A percentile compares a stretch with the other conserved stretches of the same genome.
These are phyloP conservation scores for Hypoxylon rubiginosum DNA, from an alignment of 2,329 filamentous ascomycete genomes.

Conservation along the genomic window DNA sequence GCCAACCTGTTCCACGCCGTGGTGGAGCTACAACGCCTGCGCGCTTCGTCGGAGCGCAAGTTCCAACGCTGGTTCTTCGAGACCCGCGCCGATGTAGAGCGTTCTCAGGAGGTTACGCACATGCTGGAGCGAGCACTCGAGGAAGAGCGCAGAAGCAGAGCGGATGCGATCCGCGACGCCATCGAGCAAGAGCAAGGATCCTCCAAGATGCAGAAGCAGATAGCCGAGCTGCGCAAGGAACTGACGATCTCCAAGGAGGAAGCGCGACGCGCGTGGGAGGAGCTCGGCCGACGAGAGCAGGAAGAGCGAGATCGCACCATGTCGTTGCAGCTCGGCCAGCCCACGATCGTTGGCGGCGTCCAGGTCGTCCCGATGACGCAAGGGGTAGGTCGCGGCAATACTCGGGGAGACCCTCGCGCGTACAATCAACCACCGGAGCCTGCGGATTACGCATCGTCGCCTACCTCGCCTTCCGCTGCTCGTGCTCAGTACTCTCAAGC, in stretches of 20 bases:
- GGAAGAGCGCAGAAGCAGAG: constrained; percentile 77
- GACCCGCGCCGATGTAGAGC: constrained; percentile 88
- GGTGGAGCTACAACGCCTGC: constrained; percentile 92
- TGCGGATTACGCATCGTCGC: constrained; percentile 49
- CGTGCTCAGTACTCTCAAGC: constrained; percentile 58
- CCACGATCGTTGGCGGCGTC: constrained; percentile 90
- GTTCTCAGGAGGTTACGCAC: constrained; percentile 83
- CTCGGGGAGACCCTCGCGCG: constrained; percentile 57
- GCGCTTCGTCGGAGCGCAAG: constrained; percentile 95
- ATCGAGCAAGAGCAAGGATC: constrained; percentile 78
- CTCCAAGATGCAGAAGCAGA: constrained; percentile 77
- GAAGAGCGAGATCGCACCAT: constrained; percentile 89
- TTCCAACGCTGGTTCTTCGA: constrained; percentile 99
- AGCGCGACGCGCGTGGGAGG: constrained; percentile 95
- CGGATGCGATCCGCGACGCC: constrained; percentile 75
- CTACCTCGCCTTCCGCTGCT: constrained; percentile 46
- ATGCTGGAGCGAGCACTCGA: constrained; percentile 83
- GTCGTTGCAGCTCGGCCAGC: constrained; percentile 87
- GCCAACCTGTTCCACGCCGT: constrained; percentile 98
- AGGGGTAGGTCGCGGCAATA: constrained; percentile 70
- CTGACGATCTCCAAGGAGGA: constrained; percentile 96
- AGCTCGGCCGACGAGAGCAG: constrained; percentile 91
- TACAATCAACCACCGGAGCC: constrained; percentile 53
- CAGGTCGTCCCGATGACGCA: constrained; percentile 95
- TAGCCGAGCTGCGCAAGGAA: constrained; percentile 93